Base-by-base conservation (phyloP, 2,329 filamentous ascomycete species). In the Cercospora zeina region DNA sequence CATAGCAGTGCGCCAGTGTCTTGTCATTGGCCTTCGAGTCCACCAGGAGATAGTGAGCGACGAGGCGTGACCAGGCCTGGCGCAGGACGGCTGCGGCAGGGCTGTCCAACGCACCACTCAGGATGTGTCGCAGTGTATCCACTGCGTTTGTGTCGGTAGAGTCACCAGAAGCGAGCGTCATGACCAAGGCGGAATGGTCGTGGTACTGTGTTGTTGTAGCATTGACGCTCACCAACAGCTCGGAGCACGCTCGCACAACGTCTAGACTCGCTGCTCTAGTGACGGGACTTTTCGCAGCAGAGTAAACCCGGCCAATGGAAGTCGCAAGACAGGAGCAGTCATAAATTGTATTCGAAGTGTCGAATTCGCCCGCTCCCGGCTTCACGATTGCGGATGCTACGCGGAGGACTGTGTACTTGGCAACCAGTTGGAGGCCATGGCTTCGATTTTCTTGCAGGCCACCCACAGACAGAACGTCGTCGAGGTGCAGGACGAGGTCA, bases 341-440 rank as follows among this genome's bases (percentile, higher is more conserved):
- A 30, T 55, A 54, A n/a, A 55, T 19, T 8, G 50, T 19, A 19
- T n/a, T 55, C 3, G 51, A 45, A 16, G 33, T 30, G 6, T 45
- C 50, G n/a, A 54, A 10, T 2, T 62, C 55, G 10, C 60, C 58
- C 37, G 59, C 51, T 47, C 57, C 27, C 62, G 51, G 47, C 39
- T 64, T 30, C 13, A 55, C 45, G 7, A 51, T 53, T 8, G 36
- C 27, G 21, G 45, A 19, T 19, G 21, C 24, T 3, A 33, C 24
- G 50, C 53, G 53, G 5, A 34, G 14, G 30, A 63, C 42, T 30
- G 54, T 58, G 58, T 76, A 71, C 36, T 65, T 71, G 4, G 65
- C 65, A 27, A 63, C 68, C 4, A 77, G 68, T 10, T 77, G 58
- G n/a, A 62, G 37, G 4, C 76, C 76, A 64, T 77, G 76, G 9